phyloP scores from a whole-genome alignment of 2,329 filamentous ascomycete genomes.

The Alternaria arborescens region DNA sequence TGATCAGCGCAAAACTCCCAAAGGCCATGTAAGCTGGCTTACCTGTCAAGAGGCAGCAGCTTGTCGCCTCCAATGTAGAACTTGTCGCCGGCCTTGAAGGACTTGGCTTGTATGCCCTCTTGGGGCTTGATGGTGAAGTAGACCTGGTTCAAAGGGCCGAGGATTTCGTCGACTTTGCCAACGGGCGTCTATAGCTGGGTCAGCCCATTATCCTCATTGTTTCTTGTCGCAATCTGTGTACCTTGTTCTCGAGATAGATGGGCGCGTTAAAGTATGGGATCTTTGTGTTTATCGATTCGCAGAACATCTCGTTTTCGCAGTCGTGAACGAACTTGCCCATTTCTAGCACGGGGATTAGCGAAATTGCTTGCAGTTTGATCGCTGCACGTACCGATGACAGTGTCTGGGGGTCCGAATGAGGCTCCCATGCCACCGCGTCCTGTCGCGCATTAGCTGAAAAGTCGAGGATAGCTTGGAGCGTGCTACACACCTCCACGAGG shows the following conservation, averaged over 20 bases:
- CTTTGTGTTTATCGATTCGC: constrained; percentile 93
- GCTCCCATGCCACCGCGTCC: constrained; percentile 50
- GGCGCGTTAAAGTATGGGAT: constrained; percentile 99
- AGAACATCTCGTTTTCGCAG: constrained; percentile 97
- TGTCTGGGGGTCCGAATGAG: constrained; percentile 56
- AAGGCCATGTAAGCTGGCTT: constrained; percentile 20
- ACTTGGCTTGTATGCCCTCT: constrained; percentile 92
- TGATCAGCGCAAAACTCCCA: constrained; percentile 27
- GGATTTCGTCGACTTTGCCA: constrained; percentile 97
- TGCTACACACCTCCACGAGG: constrained; percentile 58
- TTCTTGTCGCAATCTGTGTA: constrained; percentile 40
- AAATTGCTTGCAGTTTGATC: not conserved
- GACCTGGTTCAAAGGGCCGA: constrained; percentile 96
- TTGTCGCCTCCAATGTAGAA: constrained; percentile 97
- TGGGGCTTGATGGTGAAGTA: constrained; percentile 98
- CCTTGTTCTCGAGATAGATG: constrained; percentile 99
- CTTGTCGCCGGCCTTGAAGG: constrained; percentile 96
- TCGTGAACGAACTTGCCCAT: constrained; percentile 95
- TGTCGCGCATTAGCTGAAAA: constrained; percentile 43
- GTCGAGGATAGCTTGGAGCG: constrained; percentile 27
- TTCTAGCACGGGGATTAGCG: constrained; percentile 64
- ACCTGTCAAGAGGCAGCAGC: constrained; percentile 89
- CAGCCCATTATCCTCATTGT: constrained; percentile 19
- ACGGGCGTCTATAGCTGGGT: constrained; percentile 70
- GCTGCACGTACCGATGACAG: constrained; percentile 51